phyloP scores from a whole-genome alignment of 2,329 filamentous ascomycete species.

The Clarireedia paspali region DNA sequence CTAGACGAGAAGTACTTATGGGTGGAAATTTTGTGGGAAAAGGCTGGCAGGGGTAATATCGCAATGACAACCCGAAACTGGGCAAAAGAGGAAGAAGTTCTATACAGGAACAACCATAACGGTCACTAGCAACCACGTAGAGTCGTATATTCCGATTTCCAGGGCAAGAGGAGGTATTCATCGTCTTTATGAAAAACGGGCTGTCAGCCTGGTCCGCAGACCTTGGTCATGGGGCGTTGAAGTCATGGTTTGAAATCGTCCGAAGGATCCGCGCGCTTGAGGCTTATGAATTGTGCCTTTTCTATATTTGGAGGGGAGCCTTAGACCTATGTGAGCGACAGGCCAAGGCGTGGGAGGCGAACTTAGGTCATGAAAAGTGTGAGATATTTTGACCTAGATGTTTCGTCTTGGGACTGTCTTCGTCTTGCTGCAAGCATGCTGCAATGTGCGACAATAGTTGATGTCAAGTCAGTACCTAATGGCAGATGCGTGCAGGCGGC shows the following conservation, averaged over 20 bases:
- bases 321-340: not conserved
- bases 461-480: too few relatives aligned
- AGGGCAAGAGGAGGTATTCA: not conserved
- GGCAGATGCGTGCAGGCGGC: too few relatives aligned
- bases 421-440: too few relatives aligned
- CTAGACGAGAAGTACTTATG: not conserved
- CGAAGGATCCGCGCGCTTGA: not conserved
- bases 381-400: not conserved
- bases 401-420: not conserved
- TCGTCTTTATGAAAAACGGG: slow-evolving; percentile 1
- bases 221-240: not conserved
- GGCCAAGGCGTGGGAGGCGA: not conserved
- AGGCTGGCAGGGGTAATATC: not conserved
- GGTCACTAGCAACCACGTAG: not conserved
- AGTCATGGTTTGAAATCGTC: not conserved
- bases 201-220: slow-evolving; percentile 1
- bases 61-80: too few relatives aligned
- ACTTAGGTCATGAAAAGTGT: not conserved
- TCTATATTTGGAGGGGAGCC: slow-evolving; percentile 3
- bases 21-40: not conserved
- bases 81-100: not conserved
- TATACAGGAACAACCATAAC: not conserved
- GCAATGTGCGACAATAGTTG: too few relatives aligned
- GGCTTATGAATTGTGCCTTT: not conserved
- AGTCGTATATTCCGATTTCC: slow-evolving; percentile 1